Evolutionary conservation across 1,139 yeast species (phyloP), one percentile per base, ranked within the genome.

Genomic region (Protomyces arabidopsidicola): DNA sequence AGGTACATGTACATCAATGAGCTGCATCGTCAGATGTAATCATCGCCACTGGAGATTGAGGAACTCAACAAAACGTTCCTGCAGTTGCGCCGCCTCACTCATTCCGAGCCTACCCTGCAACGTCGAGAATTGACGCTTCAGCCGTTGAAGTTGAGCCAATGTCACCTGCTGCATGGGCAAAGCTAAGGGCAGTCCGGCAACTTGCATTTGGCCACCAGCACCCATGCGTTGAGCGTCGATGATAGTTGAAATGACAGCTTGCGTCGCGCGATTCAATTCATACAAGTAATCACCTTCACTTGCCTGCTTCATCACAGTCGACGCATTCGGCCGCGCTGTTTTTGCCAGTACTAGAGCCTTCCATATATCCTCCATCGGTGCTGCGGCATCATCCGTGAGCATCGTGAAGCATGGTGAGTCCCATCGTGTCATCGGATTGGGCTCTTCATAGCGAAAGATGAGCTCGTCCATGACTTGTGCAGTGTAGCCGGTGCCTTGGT

Each of bases 391-490:
- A 66, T 85, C 85, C 55, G 83, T 53, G 84, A 81, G 2, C 85
- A 89, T 75, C 0, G 89, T 84, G 73, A 90, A 87, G 67, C 91
- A 76, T 1, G 99, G 99, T 3, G 96, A 84, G 73, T 93, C 99
- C 98, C 98, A 93, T 66, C 97, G 78, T 45, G 87, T 83, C 72
- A 83, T 82, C 22, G 85, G 85, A 71, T 89, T 88, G 0, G 99
- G 99, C 73, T 93, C 98, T 74, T 93, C 98, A 72, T 86, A 95
- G 68, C 98, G 76, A 84, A 90, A 88, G 3, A 84, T 81, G 67
- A 93, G 76, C 63, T 87, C 93, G 24, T 80, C 81, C 56, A 91
- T 78, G 45, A 66, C 59, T 14, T 66, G 63, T 16, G 56, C 50
- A 8, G 67, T 38, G 45, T 66, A 66, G 14, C 59, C 65, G 5